Conservation (phyloP, 2,329 filamentous ascomycete genomes). For the Conoideocrella luteorostrata region DNA sequence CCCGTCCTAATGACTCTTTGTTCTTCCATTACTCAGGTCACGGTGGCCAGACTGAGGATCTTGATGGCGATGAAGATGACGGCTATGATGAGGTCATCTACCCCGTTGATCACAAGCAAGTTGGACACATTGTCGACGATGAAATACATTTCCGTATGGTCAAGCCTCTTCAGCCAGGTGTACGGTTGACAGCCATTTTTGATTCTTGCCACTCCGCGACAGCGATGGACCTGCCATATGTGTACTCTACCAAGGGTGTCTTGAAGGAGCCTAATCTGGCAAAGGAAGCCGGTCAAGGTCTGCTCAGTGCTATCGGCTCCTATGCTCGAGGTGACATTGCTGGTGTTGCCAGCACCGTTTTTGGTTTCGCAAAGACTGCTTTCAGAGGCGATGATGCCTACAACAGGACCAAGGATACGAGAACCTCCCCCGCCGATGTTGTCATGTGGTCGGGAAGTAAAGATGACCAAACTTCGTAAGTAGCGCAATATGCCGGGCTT, state of each 20-base stretch:
- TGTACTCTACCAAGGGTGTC: constrained; percentile 73
- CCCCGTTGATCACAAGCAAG: constrained; percentile 63
- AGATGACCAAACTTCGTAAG: constrained; percentile 80
- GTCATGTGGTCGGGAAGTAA: constrained; percentile 98
- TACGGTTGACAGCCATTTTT: constrained; percentile 77
- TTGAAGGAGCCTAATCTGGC: constrained; percentile 77
- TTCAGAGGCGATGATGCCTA: constrained; percentile 72
- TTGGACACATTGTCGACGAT: constrained; percentile 72
- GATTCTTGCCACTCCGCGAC: constrained; percentile 77
- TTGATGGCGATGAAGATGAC: constrained; percentile 71
- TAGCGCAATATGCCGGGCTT: too few relatives aligned
- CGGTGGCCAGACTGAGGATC: constrained; percentile 67
- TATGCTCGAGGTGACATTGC: constrained; percentile 81
- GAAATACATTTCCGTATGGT: constrained; percentile 77
- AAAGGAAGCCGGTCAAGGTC: constrained; percentile 69
- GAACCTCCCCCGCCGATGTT: constrained; percentile 91
- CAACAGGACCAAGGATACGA: constrained; percentile 76
- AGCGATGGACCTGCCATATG: constrained; percentile 69
- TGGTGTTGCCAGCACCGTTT: constrained; percentile 72
- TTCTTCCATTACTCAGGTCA: constrained; percentile 79
- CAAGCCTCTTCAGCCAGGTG: constrained; percentile 68
- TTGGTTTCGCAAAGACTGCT: constrained; percentile 82
- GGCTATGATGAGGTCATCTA: constrained; percentile 76
- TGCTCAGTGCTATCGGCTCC: constrained; percentile 65
- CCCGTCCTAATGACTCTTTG: constrained; percentile 66